Base-by-base conservation (phyloP, 306 rosid genomes). In the Cicer judaicum region DNA sequence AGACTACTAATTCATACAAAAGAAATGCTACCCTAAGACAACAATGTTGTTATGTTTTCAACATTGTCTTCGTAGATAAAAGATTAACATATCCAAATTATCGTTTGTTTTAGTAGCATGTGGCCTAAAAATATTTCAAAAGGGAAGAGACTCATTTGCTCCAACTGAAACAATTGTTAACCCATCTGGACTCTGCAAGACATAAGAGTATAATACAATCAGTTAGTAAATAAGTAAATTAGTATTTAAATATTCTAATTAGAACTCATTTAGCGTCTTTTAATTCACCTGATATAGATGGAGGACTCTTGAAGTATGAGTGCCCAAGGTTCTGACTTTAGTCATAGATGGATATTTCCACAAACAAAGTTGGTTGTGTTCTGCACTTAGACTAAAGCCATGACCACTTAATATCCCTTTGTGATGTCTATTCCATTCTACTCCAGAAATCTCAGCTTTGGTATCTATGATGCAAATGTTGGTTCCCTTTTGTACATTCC, bases 161-260 rank as follows among this genome's bases (percentile, higher is more conserved):
- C 84, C 96, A 0, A 93, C 97, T 34, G 97, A 89, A 24, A 72
- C 93, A 76, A 81, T 91, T 0, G 96, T 83, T 72, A 88, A 68
- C 11, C 97, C 97, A 80, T 91, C 90, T 3, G 96, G 97, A 72
- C 93, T 89, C 93, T 91, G 87, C 79, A 80, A 59, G 29, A 18
- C 52, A 74, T 29, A 29, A 62, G 13, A 43, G 64, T 49, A 18
- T 18, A 18, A 18, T 18, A 16, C 1, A 18, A 18, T 18, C 19
- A 18, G 19, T 18, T 18, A 18, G 19, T 18, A 18, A 18, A 18
- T 18, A 18, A 18, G 15, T 72, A 56, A 59, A 62, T 47, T 47
- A 52, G 39, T 52, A 47, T 5, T 49, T 8, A 24, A 40, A 70
- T 34, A 11, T 14, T 42, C 8, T 38, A 64, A 73, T 11, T 47